These are phyloP conservation scores for Fraxinus xanthoxyloides DNA, from an alignment of 305 asterid species.

Conservation along the genomic window DNA sequence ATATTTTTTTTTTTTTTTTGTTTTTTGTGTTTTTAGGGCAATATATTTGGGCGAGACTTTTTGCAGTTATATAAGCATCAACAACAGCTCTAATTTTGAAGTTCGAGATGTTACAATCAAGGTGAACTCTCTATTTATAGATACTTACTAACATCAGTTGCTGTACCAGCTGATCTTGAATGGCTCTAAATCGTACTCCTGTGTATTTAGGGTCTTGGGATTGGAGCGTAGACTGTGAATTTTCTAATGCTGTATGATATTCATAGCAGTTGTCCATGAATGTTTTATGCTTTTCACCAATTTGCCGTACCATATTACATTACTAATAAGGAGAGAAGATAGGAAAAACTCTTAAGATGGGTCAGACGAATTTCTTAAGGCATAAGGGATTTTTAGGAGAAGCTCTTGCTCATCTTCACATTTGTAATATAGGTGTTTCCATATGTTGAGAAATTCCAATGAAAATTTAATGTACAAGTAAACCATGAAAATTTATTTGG, in stretches of 20 bases:
- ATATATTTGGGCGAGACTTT: constrained; percentile 98
- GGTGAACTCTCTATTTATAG: constrained; percentile 38
- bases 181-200: neutral
- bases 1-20: neutral
- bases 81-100: constrained; percentile 87
- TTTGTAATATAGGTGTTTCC: constrained; percentile 6
- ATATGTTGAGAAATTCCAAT: neutral
- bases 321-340: neutral
- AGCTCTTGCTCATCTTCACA: neutral
- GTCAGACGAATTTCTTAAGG: neutral
- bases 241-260: neutral
- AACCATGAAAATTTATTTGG: constrained; percentile 6
- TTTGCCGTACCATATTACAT: neutral
- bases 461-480: constrained; percentile 9
- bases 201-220: neutral
- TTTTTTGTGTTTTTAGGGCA: constrained; percentile 52
- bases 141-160: neutral
- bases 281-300: neutral
- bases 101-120: constrained; percentile 82
- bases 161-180: neutral
- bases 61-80: constrained; percentile 95
- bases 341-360: neutral
- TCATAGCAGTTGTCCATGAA: neutral
- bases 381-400: constrained; percentile 8
- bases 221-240: neutral